Conservation (phyloP, 2,329 filamentous ascomycete genomes). For the Scedosporium dehoogii region DNA sequence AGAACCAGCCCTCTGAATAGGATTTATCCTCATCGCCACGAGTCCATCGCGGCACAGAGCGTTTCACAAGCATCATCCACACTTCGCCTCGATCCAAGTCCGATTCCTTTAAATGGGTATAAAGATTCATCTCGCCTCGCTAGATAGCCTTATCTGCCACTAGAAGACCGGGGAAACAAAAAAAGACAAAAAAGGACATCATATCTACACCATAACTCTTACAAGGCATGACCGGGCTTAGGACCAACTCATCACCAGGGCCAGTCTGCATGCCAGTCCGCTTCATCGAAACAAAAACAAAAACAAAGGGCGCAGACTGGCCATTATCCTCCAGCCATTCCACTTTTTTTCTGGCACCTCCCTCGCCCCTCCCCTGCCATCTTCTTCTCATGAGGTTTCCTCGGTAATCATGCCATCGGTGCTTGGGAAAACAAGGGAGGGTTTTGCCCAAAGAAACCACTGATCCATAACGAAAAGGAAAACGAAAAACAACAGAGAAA, state of each 20-base stretch:
- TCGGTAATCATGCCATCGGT: neutral
- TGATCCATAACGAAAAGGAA: neutral
- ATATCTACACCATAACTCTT: conserved; percentile 1
- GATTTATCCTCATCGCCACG: no score
- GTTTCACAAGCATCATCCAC: neutral
- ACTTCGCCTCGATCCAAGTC: neutral
- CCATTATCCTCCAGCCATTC: neutral
- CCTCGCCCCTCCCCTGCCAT: neutral
- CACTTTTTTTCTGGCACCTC: neutral
- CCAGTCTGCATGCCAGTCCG: neutral
- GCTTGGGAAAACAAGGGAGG: neutral
- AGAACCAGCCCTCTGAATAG: no score
- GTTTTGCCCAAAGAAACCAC: neutral
- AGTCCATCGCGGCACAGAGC: neutral
- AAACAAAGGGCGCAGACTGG: neutral
- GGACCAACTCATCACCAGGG: neutral
- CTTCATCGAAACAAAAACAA: neutral
- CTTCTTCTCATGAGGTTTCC: neutral
- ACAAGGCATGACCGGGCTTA: neutral
- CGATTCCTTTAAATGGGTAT: neutral
- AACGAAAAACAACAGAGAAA: neutral
- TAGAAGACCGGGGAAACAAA: neutral
- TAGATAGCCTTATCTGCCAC: neutral
- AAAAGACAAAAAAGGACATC: neutral
- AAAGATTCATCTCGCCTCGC: neutral